Evolutionary conservation across 2,329 filamentous ascomycete species (phyloP).

Genomic region (Hirsutella rhossiliensis): DNA sequence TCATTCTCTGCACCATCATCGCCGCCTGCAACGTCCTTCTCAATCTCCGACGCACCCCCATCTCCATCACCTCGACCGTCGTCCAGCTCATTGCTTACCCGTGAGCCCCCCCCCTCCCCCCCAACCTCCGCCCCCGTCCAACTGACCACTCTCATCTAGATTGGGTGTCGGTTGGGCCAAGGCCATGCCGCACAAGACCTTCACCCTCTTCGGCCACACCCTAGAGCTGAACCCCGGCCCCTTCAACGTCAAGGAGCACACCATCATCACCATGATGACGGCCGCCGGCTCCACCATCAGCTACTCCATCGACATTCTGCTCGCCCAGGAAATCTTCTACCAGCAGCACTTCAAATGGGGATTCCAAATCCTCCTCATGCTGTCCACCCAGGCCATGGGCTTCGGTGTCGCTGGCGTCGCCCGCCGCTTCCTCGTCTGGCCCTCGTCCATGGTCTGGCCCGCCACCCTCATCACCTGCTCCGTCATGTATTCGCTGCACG

Average conservation of each 20-base stretch:
- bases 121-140: not conserved
- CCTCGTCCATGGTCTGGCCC: conserved; percentile 55
- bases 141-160: conserved; percentile 1
- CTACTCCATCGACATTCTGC: conserved; percentile 28
- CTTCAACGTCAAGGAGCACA: conserved; percentile 35
- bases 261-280: conserved; percentile 35
- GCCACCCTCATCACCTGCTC: conserved; percentile 47
- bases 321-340: conserved; percentile 34
- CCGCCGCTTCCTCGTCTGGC: conserved; percentile 46
- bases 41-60: conserved; percentile 33
- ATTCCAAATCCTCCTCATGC: conserved; percentile 46
- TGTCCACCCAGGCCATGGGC: conserved; percentile 51
- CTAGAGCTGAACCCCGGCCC: conserved; percentile 26
- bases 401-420: conserved; percentile 50
- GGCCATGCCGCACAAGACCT: conserved; percentile 16
- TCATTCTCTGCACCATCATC: conserved; percentile 44
- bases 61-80: conserved; percentile 39
- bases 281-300: conserved; percentile 21
- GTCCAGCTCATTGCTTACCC: conserved; percentile 44
- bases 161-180: conserved; percentile 21
- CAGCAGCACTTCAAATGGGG: conserved; percentile 38
- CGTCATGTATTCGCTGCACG: conserved; percentile 54
- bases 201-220: conserved; percentile 17
- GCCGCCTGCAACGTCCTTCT: conserved; percentile 46
- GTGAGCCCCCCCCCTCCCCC: conserved; percentile 4